Base-by-base conservation (phyloP, 179 eudicot species). In the Pouteria campechiana region DNA sequence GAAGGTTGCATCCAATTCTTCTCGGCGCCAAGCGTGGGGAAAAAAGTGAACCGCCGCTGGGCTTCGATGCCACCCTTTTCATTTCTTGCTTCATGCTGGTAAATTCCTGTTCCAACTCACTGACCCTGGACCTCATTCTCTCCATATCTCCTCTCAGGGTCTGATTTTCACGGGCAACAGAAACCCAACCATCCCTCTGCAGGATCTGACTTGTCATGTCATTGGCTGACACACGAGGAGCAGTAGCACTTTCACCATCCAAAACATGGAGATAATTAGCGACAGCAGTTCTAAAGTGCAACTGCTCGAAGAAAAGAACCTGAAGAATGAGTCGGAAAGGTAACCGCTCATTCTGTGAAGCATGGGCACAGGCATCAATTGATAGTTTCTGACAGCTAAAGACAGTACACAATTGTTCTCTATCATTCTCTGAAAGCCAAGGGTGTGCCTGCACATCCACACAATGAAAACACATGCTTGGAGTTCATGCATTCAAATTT, bases 351-450 rank as follows among this genome's bases (percentile, higher is more conserved):
- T 90, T 90, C 48, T 86, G 95, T 9, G 98, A 86, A 21, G 95
- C 98, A 52, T 90, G 98, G 17, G 94, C 73, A 33, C 98, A 90
- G 10, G 98, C 98, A 36, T 90, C 98, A 14, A 90, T 73, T n/a
- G 98, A 90, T 45, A 90, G 90, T 50, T 81, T 86, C 61, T 79
- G 87, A 57, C 59, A 86, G 57, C 81, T 78, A 39, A 90, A 74
- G 21, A 86, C 58, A 39, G 54, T 76, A 84, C 94, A 90, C 18
- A 90, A 87, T 23, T 69, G 75, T 58, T 86, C 98, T 48, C 72
- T 77, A 37, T 90, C 98, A 36, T 61, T 55, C 20, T 79, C 94
- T 6, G 78, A 70, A 25, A 90, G 84, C 90, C 87, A 79, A 35
- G 87, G 89, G 61, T 86, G 98, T 29, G 76, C 90, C 98, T 90